These are phyloP conservation scores for Naganishia vaughanmartiniae DNA, from an alignment of 768 basidiomycete species.

Conservation along the genomic window DNA sequence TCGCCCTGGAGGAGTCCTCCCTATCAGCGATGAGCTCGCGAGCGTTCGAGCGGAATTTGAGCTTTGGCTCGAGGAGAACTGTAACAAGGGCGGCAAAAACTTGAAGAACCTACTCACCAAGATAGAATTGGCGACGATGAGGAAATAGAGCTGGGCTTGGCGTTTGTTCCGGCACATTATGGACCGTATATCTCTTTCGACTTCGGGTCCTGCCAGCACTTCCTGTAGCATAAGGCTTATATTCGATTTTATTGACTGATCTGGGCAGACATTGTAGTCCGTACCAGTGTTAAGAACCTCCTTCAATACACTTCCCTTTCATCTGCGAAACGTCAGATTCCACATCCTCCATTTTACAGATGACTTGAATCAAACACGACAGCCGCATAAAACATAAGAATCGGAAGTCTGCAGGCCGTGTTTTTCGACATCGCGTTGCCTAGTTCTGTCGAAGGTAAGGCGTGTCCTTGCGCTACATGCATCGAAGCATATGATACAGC, in stretches of 20 bases:
- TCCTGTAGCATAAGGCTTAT: neutral
- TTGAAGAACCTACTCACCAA: conserved; percentile 47
- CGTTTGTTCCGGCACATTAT: neutral
- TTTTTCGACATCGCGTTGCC: too few relatives aligned
- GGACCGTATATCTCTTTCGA: conserved; percentile 20
- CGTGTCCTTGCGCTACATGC: too few relatives aligned
- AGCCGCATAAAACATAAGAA: too few relatives aligned
- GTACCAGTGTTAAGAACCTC: too few relatives aligned
- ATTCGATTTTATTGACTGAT: neutral
- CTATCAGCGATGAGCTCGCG: conserved; percentile 68
- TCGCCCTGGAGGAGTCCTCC: conserved; percentile 61
- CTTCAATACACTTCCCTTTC: too few relatives aligned
- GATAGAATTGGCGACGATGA: conserved; percentile 26
- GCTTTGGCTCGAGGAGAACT: conserved; percentile 77
- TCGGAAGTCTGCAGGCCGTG: too few relatives aligned
- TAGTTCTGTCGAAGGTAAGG: too few relatives aligned
- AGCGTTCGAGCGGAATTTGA: conserved; percentile 77
- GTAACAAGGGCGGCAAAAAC: conserved; percentile 63
- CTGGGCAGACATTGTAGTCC: too few relatives aligned
- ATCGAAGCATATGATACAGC: neutral
- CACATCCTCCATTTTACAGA: too few relatives aligned
- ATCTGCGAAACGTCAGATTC: too few relatives aligned
- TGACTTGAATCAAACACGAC: too few relatives aligned
- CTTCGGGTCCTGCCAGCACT: neutral
- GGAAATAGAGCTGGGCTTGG: conserved; percentile 12